phyloP scores from a whole-genome alignment of 2,329 filamentous ascomycete species.

The Calonectria leucothoes region DNA sequence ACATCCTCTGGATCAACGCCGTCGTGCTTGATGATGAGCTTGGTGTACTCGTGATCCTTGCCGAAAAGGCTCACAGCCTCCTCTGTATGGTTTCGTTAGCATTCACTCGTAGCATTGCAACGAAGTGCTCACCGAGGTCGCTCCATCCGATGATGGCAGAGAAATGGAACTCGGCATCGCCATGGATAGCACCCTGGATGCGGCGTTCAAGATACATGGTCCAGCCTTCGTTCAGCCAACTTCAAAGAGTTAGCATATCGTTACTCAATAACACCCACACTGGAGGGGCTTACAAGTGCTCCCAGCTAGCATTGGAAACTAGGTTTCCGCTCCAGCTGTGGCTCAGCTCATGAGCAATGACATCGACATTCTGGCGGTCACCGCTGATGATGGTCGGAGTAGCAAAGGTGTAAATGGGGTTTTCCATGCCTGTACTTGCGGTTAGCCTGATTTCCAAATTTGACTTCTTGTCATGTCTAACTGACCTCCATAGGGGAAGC shows the following conservation, averaged over 20 bases:
- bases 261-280: too few species aligned
- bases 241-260: slow-evolving; percentile 40
- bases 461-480: slow-evolving; percentile 9
- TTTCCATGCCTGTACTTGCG: slow-evolving; percentile 76
- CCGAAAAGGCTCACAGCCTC: slow-evolving; percentile 85
- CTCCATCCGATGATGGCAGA: slow-evolving; percentile 98
- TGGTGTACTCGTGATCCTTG: slow-evolving; percentile 90
- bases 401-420: slow-evolving; percentile 94
- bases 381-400: slow-evolving; percentile 95
- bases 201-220: slow-evolving; percentile 94
- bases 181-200: slow-evolving; percentile 81
- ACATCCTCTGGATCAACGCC: slow-evolving; percentile 95
- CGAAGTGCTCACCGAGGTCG: slow-evolving; percentile 67
- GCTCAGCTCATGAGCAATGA: slow-evolving; percentile 87
- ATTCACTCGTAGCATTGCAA: background rate
- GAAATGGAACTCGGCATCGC: slow-evolving; percentile 89
- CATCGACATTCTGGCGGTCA: slow-evolving; percentile 91
- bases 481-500: slow-evolving; percentile 86
- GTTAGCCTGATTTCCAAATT: slow-evolving; percentile 1
- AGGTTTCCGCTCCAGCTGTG: slow-evolving; percentile 91
- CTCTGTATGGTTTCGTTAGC: slow-evolving; percentile 54
- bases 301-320: slow-evolving; percentile 83
- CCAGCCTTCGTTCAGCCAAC: slow-evolving; percentile 85
- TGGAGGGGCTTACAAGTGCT: slow-evolving; percentile 72
- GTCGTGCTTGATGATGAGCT: slow-evolving; percentile 87